Conservation (phyloP, 345 rosid genomes). For the thale cress (Arabidopsis thaliana) region DNA sequence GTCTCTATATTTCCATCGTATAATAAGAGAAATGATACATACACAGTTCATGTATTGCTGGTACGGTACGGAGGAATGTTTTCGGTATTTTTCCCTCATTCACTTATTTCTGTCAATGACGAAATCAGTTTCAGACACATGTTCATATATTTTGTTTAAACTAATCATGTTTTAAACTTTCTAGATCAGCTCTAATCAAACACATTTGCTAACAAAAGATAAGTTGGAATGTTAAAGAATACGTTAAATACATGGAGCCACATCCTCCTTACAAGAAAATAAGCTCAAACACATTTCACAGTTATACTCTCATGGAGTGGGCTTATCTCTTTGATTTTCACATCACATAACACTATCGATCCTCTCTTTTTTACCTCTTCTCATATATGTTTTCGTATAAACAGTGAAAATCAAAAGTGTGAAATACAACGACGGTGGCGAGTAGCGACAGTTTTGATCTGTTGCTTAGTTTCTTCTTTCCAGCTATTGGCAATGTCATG, state of each 20-base stretch:
- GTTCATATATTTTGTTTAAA: not conserved
- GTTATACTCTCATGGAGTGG: conserved; percentile 43
- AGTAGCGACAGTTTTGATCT: conserved; percentile 50
- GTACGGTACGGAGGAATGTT: not conserved
- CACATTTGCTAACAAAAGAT: not conserved
- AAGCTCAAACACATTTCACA: conserved; percentile 14
- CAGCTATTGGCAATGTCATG: conserved; percentile 66
- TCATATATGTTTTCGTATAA: conserved; percentile 24
- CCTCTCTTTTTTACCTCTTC: conserved; percentile 8
- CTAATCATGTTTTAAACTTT: conserved; percentile 9
- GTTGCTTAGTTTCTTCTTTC: conserved; percentile 77
- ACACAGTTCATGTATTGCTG: conserved; percentile 26
- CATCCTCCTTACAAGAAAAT: conserved; percentile 55
- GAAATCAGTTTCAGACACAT: conserved; percentile 3
- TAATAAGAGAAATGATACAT: conserved; percentile 39
- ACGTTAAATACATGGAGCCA: conserved; percentile 41
- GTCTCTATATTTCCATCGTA: conserved; percentile 1
- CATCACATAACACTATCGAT: not conserved
- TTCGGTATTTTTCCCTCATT: not conserved
- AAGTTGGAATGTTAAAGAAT: not conserved
- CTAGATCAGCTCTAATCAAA: conserved; percentile 1
- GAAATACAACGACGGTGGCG: conserved; percentile 83
- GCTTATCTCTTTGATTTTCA: conserved; percentile 34
- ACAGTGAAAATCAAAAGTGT: conserved; percentile 48
- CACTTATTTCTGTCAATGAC: conserved; percentile 3